These are phyloP conservation scores for Rhodotorula mucilaginosa DNA, from an alignment of 1,284 basidiomycete genomes.

Conservation along the genomic window DNA sequence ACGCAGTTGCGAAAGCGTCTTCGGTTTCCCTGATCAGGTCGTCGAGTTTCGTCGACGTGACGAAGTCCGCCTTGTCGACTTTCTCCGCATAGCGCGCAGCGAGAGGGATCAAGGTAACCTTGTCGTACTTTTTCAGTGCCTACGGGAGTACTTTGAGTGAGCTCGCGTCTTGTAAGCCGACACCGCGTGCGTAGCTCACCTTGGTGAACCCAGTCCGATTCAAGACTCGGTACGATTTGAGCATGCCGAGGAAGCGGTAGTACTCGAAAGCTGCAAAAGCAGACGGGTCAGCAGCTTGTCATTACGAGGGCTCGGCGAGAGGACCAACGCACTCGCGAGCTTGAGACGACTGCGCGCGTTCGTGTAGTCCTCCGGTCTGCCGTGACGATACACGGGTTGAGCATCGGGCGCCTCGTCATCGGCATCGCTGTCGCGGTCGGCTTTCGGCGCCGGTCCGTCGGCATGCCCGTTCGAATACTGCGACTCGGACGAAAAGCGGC, in stretches of 20 bases:
- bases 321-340: slow-evolving; percentile 30
- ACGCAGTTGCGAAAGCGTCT: slow-evolving; percentile 35
- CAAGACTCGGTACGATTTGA: slow-evolving; percentile 38
- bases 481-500: not conserved
- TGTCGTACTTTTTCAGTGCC: slow-evolving; percentile 79
- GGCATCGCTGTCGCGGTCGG: not conserved
- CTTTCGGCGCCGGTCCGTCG: not conserved
- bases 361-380: slow-evolving; percentile 34
- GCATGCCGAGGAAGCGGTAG: slow-evolving; percentile 38
- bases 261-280: slow-evolving; percentile 35
- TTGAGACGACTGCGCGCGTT: slow-evolving; percentile 37
- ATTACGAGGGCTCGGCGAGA: too few species aligned
- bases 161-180: too few species aligned
- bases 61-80: slow-evolving; percentile 55
- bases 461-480: not conserved
- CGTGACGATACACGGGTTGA: slow-evolving; percentile 4
- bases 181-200: not conserved
- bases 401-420: not conserved
- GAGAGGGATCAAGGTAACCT: slow-evolving; percentile 49
- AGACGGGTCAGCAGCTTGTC: not conserved
- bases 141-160: not conserved
- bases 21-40: slow-evolving; percentile 39
- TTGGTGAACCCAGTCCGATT: slow-evolving; percentile 38
- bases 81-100: slow-evolving; percentile 72
- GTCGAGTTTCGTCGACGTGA: slow-evolving; percentile 43